These are phyloP conservation scores for Theileria orientalis DNA, from an alignment of 169 alveolate genomes.

Conservation along the genomic window DNA sequence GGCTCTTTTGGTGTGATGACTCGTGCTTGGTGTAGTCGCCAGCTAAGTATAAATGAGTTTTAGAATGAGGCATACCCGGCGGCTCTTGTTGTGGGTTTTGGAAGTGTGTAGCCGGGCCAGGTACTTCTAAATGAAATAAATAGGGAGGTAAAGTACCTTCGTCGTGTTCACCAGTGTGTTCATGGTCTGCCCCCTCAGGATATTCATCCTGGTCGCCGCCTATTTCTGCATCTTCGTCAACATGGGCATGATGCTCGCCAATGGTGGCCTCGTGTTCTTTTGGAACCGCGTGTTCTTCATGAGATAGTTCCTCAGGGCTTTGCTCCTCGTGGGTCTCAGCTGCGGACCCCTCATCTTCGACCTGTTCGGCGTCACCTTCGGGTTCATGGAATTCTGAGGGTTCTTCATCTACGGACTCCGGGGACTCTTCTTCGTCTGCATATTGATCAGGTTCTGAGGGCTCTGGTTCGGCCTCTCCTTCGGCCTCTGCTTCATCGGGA, in stretches of 20 bases:
- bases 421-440: neutral
- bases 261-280: neutral
- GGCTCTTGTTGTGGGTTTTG: no score
- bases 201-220: no score
- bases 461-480: no score
- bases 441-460: no score
- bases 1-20: neutral
- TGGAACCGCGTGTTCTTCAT: neutral
- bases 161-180: neutral
- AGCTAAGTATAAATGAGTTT: no score
- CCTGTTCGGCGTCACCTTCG: neutral
- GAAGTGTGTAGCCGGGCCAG: no score
- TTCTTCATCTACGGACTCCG: neutral
- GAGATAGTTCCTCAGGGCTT: neutral
- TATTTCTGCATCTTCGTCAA: neutral
- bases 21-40: neutral
- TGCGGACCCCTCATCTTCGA: neutral
- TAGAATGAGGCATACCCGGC: no score
- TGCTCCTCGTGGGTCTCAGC: neutral
- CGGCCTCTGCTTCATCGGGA: neutral
- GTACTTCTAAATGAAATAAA: neutral
- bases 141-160: neutral
- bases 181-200: neutral
- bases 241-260: neutral
- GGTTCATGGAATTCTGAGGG: no score